A percentile compares a stretch with the other conserved stretches of the same genome.
Evolutionary conservation across 208 protist species (phyloP).

Genomic region (Trypanosoma cruzi): DNA sequence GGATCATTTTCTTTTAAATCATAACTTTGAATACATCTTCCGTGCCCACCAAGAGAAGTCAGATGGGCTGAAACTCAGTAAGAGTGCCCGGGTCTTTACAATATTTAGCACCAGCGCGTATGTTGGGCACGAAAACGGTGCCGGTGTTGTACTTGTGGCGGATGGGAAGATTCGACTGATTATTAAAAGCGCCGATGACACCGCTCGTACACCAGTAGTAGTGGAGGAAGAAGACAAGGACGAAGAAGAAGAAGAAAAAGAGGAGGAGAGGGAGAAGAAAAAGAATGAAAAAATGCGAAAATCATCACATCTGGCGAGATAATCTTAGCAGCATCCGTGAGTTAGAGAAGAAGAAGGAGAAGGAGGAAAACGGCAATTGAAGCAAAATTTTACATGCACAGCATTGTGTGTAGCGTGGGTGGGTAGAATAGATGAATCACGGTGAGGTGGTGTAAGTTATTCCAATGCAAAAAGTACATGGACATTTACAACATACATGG

Average conservation of each 20-base stretch:
- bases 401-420: no score
- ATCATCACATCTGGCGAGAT: background rate
- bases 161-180: conserved; percentile 91
- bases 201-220: no score
- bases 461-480: no score
- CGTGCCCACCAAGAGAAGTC: conserved; percentile 93
- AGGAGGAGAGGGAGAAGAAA: conserved; percentile 27
- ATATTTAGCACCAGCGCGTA: conserved; percentile 95
- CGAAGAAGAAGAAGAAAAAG: conserved; percentile 36
- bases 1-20: conserved; percentile 86
- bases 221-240: conserved; percentile 18
- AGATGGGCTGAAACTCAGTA: conserved; percentile 92
- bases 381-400: no score
- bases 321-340: no score
- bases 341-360: no score
- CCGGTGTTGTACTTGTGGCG: conserved; percentile 89
- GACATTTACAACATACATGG: no score
- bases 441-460: no score
- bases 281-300: background rate
- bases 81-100: conserved; percentile 90
- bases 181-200: conserved; percentile 85
- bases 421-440: no score
- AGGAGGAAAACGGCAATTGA: no score
- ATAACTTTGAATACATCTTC: conserved; percentile 92
- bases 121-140: conserved; percentile 91